These are phyloP conservation scores for Pterulicium gracile DNA, from an alignment of 1,284 basidiomycete species.

Conservation along the genomic window DNA sequence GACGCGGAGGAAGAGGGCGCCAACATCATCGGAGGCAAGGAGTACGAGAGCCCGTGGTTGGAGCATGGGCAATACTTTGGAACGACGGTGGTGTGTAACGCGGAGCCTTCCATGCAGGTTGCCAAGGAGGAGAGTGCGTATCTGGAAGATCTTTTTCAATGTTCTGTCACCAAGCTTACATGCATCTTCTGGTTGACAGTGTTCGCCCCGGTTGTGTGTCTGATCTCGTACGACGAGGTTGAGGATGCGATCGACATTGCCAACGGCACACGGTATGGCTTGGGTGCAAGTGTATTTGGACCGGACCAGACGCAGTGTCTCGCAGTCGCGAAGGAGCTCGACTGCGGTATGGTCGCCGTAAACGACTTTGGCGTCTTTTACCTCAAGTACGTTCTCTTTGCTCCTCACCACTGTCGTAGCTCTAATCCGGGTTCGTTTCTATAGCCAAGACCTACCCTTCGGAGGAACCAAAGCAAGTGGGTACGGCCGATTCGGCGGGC, in stretches of 20 bases:
- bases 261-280: slow-evolving; percentile 79
- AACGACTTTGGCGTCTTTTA: slow-evolving; percentile 95
- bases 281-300: slow-evolving; percentile 96
- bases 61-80: slow-evolving; percentile 72
- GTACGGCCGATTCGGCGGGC: slow-evolving; percentile 89
- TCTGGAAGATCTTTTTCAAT: slow-evolving; percentile 3
- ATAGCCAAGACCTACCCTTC: slow-evolving; percentile 89
- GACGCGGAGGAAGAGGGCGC: slow-evolving; percentile 71
- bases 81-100: slow-evolving; percentile 82
- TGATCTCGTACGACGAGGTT: slow-evolving; percentile 73
- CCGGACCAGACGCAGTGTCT: slow-evolving; percentile 66
- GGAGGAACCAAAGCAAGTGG: slow-evolving; percentile 86
- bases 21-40: slow-evolving; percentile 56
- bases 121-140: slow-evolving; percentile 70
- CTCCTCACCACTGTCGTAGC: slow-evolving; percentile 2
- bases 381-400: slow-evolving; percentile 48
- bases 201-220: slow-evolving; percentile 81
- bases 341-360: slow-evolving; percentile 95
- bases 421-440: slow-evolving; percentile 8
- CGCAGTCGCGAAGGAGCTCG: slow-evolving; percentile 66
- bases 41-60: slow-evolving; percentile 54
- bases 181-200: slow-evolving; percentile 33
- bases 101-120: slow-evolving; percentile 64
- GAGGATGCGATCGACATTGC: slow-evolving; percentile 82
- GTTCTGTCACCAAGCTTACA: slow-evolving; percentile 6